Percentiles rank a stretch among this genome's conserved stretches.
Evolutionary conservation across 805 yeast species (phyloP).

Genomic region (Lachancea fermentati): DNA sequence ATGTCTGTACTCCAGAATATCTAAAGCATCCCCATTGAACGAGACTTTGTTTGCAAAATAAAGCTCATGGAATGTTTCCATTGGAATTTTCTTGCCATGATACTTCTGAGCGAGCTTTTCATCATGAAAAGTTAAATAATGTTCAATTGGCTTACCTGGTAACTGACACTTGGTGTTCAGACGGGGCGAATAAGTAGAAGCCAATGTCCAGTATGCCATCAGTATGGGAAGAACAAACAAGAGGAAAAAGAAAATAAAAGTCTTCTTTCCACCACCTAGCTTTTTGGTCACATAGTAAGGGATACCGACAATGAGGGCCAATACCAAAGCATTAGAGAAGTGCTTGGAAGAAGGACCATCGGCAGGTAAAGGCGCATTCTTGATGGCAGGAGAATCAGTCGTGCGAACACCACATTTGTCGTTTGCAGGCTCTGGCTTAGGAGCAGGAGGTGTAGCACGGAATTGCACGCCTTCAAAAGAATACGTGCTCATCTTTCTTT

Average conservation of each 20-base stretch:
- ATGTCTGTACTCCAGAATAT: conserved; percentile 78
- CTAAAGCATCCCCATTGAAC: conserved; percentile 83
- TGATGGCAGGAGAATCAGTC: conserved; percentile 57
- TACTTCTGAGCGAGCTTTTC: conserved; percentile 62
- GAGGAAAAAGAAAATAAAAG: conserved; percentile 55
- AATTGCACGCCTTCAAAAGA: conserved; percentile 39
- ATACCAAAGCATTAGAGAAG: conserved; percentile 57
- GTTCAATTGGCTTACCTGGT: conserved; percentile 73
- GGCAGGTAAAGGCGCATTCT: conserved; percentile 83
- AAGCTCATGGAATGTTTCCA: conserved; percentile 87
- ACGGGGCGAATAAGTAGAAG: conserved; percentile 75
- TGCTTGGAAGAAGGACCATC: conserved; percentile 84
- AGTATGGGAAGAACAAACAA: conserved; percentile 62
- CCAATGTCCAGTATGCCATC: conserved; percentile 76
- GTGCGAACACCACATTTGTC: conserved; percentile 42
- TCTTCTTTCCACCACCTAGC: conserved; percentile 63
- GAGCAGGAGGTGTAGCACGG: conserved; percentile 53
- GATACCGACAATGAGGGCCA: conserved; percentile 44
- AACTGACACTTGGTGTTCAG: conserved; percentile 68
- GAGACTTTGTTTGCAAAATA: conserved; percentile 79
- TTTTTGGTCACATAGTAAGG: conserved; percentile 62
- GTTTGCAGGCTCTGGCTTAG: conserved; percentile 38
- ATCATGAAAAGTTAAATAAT: conserved; percentile 78
- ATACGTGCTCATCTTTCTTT: conserved; percentile 7
- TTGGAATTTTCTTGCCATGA: conserved; percentile 76